phyloP scores from a whole-genome alignment of 352 stramenopile genomes.

The Phytophthora vignae region DNA sequence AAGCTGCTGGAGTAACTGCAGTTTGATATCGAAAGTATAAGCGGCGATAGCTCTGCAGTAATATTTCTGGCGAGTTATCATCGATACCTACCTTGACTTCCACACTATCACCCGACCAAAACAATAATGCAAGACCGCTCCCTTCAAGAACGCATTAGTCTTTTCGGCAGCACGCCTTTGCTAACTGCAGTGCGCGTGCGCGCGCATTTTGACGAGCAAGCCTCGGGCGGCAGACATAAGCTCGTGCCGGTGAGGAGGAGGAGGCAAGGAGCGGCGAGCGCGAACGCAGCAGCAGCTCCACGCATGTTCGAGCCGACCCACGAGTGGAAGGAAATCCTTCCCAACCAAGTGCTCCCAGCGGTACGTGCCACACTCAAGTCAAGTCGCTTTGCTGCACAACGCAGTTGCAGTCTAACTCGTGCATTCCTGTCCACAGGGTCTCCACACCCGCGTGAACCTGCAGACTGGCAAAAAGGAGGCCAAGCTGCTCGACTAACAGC shows the following conservation, averaged over 20 bases:
- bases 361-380: slow-evolving; percentile 25
- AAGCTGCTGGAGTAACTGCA: slow-evolving; percentile 43
- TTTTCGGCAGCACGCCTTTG: slow-evolving; percentile 30
- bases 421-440: slow-evolving; percentile 36
- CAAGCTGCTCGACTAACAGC: slow-evolving; percentile 49
- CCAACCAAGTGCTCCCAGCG: slow-evolving; percentile 58
- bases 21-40: neutral
- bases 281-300: neutral
- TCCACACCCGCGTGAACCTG: slow-evolving; percentile 69
- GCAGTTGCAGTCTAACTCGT: neutral
- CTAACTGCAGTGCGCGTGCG: slow-evolving; percentile 27
- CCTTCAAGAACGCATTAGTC: slow-evolving; percentile 25
- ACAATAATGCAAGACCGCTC: slow-evolving; percentile 33
- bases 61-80: no score
- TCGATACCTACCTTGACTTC: neutral
- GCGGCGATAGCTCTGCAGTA: neutral
- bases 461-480: slow-evolving; percentile 68
- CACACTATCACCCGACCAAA: neutral
- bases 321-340: slow-evolving; percentile 66
- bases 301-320: slow-evolving; percentile 62
- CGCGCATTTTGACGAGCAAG: slow-evolving; percentile 11
- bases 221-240: neutral
- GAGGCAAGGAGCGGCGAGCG: neutral
- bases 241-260: slow-evolving; percentile 13
- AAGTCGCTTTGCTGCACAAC: neutral